Percentiles rank a stretch among this genome's conserved stretches.
Conservation (phyloP, 108 stramenopile species). For the Nitzschia sp. region DNA sequence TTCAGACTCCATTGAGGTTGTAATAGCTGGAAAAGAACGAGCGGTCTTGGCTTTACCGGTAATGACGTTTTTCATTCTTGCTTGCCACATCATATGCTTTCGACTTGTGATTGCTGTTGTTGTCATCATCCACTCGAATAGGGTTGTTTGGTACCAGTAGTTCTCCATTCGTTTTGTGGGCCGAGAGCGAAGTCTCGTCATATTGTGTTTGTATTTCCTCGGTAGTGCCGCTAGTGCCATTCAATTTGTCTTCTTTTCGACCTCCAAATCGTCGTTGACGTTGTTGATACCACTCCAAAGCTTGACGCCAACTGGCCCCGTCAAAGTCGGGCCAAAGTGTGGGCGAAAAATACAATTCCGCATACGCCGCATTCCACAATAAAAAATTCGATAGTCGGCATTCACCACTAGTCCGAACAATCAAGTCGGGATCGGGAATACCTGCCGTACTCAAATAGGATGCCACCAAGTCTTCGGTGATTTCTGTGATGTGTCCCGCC, state of each 20-base stretch:
- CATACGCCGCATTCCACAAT: conserved; percentile 84
- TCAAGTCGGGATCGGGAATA: conserved; percentile 74
- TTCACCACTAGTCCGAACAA: conserved; percentile 90
- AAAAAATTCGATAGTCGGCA: conserved; percentile 87
- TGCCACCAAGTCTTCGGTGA: conserved; percentile 53
- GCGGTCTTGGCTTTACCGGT: no score
- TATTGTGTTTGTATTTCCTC: no score
- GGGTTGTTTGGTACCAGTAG: no score
- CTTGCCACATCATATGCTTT: no score
- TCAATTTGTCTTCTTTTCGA: conserved; percentile 21
- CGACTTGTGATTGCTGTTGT: no score
- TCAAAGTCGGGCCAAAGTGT: conserved; percentile 87
- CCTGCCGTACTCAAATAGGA: conserved; percentile 47
- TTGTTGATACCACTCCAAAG: conserved; percentile 61
- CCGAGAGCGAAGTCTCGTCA: no score
- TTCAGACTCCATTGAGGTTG: no score
- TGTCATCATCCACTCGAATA: no score
- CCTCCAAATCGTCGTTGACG: conserved; percentile 74
- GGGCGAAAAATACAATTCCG: conserved; percentile 73
- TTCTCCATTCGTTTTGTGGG: no score
- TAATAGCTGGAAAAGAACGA: no score
- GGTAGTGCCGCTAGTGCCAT: neutral
- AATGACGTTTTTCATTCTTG: no score
- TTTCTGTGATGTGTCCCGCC: conserved; percentile 28
- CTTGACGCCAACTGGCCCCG: conserved; percentile 26